These are phyloP conservation scores for Brasenia schreberi DNA, from an alignment of 164 flowering plant genomes.

Conservation along the genomic window DNA sequence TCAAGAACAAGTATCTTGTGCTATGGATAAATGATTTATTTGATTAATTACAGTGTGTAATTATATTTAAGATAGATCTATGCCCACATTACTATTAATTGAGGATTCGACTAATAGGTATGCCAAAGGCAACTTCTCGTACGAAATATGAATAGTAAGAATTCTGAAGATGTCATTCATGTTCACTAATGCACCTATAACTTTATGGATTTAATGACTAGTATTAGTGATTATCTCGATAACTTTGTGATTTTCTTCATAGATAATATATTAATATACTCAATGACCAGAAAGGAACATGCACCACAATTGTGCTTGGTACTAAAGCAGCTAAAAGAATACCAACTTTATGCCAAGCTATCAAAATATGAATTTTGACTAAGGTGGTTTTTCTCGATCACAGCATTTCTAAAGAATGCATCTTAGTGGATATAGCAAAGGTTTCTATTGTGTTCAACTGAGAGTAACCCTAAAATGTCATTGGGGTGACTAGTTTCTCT, in stretches of 20 bases:
- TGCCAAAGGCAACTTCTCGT: not conserved
- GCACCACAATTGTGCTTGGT: not conserved
- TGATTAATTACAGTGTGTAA: too few species aligned
- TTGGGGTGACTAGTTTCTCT: not conserved
- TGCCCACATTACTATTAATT: not conserved
- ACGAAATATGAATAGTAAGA: not conserved
- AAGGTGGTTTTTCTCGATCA: not conserved
- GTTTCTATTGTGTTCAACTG: not conserved
- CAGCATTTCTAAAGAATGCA: not conserved
- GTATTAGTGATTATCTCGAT: not conserved
- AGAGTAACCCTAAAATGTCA: not conserved
- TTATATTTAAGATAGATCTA: not conserved
- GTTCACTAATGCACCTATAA: not conserved
- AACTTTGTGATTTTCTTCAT: not conserved
- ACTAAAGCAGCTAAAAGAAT: not conserved
- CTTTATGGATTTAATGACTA: slow-evolving; percentile 3
- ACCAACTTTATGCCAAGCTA: not conserved
- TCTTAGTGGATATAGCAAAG: not conserved
- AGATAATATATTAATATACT: not conserved
- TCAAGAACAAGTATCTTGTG: too few species aligned
- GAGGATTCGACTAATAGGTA: not conserved
- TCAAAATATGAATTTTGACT: not conserved
- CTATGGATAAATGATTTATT: too few species aligned
- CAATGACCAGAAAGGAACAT: not conserved
- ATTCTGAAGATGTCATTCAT: not conserved